phyloP scores from a whole-genome alignment of 345 rosid species.

The Carallia pectinifolia region DNA sequence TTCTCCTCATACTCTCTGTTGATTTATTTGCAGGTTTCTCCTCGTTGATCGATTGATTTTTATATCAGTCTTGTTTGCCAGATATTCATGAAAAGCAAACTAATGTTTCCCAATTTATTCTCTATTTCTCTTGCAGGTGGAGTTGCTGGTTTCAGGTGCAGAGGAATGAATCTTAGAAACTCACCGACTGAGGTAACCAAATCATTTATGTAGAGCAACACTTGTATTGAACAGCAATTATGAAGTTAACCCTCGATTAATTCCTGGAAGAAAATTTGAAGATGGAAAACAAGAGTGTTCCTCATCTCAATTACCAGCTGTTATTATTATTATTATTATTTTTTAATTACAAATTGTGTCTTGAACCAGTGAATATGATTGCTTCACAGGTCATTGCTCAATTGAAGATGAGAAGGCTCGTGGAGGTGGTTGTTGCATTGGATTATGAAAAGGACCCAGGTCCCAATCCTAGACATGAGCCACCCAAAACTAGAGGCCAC shows the following conservation, averaged over 20 bases:
- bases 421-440: neutral
- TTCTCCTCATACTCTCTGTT: conserved; percentile 19
- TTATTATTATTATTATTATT: no score
- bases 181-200: conserved; percentile 21
- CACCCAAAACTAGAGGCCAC: neutral
- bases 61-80: neutral
- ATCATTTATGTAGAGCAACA: no score
- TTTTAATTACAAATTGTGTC: no score
- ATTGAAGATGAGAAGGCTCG: conserved; percentile 11
- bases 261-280: no score
- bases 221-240: no score
- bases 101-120: neutral
- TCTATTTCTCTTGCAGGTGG: conserved; percentile 11
- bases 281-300: no score
- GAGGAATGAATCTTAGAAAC: conserved; percentile 3
- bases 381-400: neutral
- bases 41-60: neutral
- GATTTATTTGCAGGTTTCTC: conserved; percentile 23
- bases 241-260: no score
- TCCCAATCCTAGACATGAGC: conserved; percentile 11
- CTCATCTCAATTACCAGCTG: no score
- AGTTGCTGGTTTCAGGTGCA: conserved; percentile 5
- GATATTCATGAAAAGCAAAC: neutral
- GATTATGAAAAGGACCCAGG: conserved; percentile 11
- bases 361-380: neutral